Evolutionary conservation across 2,329 filamentous ascomycete species (phyloP).

Genomic region (Penicillium sp.): DNA sequence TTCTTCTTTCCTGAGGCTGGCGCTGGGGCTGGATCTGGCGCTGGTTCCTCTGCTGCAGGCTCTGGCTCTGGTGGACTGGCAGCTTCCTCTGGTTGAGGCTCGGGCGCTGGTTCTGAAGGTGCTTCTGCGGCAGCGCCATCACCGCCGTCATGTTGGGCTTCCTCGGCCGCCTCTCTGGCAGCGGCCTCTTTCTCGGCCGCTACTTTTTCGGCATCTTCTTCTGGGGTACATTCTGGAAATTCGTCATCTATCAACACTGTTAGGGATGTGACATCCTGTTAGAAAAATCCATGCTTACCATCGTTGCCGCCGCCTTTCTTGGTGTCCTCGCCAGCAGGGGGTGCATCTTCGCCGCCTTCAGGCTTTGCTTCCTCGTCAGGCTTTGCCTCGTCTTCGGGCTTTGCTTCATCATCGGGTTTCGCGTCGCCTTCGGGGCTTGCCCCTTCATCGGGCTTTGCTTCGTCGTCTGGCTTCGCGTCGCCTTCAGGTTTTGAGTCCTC

Average conservation of each 20-base stretch:
- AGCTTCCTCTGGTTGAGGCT: slow-evolving; percentile 3
- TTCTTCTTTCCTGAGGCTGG: slow-evolving; percentile 14
- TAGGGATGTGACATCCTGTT: background rate
- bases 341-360: slow-evolving; percentile 9
- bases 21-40: background rate
- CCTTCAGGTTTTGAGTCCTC: background rate
- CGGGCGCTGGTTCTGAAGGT: slow-evolving; percentile 6
- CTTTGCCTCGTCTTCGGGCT: background rate
- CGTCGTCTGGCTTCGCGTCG: background rate
- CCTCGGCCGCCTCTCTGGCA: slow-evolving; percentile 34
- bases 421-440: background rate
- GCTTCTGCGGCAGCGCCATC: background rate
- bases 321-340: background rate
- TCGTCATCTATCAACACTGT: slow-evolving; percentile 29
- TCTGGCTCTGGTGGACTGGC: slow-evolving; percentile 2
- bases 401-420: background rate
- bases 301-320: slow-evolving; percentile 15
- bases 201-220: slow-evolving; percentile 32
- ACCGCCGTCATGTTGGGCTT: background rate
- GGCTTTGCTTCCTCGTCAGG: background rate
- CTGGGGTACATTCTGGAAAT: slow-evolving; percentile 36
- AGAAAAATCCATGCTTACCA: slow-evolving; percentile 19
- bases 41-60: slow-evolving; percentile 7
- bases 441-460: background rate
- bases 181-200: slow-evolving; percentile 37